A percentile compares a stretch with the other conserved stretches of the same genome.
Evolutionary conservation across 1,284 basidiomycete genomes (phyloP).

Genomic region (Ceratobasidium sp.): DNA sequence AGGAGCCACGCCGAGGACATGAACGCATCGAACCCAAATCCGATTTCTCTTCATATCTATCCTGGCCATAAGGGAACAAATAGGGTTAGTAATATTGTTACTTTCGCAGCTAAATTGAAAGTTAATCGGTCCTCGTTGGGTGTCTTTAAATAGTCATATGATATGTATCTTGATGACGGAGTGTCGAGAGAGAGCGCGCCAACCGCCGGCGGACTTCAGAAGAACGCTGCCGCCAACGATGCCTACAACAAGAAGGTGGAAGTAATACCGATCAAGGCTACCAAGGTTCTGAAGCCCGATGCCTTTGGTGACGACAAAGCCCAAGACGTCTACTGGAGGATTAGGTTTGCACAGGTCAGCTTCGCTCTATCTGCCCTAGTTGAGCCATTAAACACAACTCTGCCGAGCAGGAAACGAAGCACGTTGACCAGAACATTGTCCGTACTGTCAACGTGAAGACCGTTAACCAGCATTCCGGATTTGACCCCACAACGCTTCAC

Average conservation of each 20-base stretch:
- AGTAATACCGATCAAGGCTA: background rate
- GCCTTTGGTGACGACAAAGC: constrained; percentile 30
- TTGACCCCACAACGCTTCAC: constrained; percentile 13
- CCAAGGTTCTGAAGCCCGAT: background rate
- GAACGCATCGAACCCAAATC: background rate
- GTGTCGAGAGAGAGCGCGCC: constrained; percentile 40
- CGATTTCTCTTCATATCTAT: constrained; percentile 39
- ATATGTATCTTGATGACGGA: constrained; percentile 46
- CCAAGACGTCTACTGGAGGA: constrained; percentile 19
- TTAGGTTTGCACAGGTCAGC: constrained; percentile 16
- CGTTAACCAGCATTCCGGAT: background rate
- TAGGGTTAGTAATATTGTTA: constrained; percentile 2
- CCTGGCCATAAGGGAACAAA: constrained; percentile 20
- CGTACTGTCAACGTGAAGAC: constrained; percentile 4
- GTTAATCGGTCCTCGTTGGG: background rate
- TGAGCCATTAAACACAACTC: background rate
- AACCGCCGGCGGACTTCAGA: background rate
- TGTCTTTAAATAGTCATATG: constrained; percentile 10
- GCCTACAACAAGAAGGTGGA: too few species aligned
- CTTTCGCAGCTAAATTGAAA: too few species aligned
- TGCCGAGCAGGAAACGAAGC: background rate
- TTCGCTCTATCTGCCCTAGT: too few species aligned
- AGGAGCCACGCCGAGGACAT: constrained; percentile 41
- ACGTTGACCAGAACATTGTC: background rate
- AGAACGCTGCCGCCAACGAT: background rate